phyloP scores from a whole-genome alignment of 768 basidiomycete species.

The Clitopilus passeckerianus region DNA sequence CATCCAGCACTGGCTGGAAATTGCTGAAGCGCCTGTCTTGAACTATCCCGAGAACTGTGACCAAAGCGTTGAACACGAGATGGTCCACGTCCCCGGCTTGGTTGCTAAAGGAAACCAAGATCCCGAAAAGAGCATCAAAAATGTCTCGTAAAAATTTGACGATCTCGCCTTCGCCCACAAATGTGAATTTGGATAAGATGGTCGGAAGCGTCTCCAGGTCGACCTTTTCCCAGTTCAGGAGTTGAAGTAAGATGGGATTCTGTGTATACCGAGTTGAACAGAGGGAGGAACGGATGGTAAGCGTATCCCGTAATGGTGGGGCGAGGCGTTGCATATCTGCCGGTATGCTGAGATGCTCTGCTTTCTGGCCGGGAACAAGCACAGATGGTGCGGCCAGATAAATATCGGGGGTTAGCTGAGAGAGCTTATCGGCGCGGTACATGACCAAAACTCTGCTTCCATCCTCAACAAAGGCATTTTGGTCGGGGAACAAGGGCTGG shows the following conservation, averaged over 20 bases:
- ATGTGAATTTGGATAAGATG: slow-evolving; percentile 80
- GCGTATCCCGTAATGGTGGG: slow-evolving; percentile 68
- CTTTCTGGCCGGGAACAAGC: slow-evolving; percentile 47
- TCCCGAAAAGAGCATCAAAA: slow-evolving; percentile 90
- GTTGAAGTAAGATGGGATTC: slow-evolving; percentile 74
- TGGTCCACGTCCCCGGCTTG: slow-evolving; percentile 76
- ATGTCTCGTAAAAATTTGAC: slow-evolving; percentile 89
- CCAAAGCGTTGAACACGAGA: slow-evolving; percentile 85
- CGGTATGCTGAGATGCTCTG: slow-evolving; percentile 54
- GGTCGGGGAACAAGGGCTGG: slow-evolving; percentile 78
- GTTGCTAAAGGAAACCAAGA: slow-evolving; percentile 73
- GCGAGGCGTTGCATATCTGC: slow-evolving; percentile 61
- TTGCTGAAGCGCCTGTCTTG: slow-evolving; percentile 94
- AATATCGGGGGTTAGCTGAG: slow-evolving; percentile 54
- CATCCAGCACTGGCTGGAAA: slow-evolving; percentile 89
- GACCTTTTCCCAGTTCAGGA: slow-evolving; percentile 79
- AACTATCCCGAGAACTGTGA: slow-evolving; percentile 87
- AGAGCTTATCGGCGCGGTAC: slow-evolving; percentile 75
- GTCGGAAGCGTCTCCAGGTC: slow-evolving; percentile 64
- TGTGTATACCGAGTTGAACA: slow-evolving; percentile 93
- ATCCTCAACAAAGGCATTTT: slow-evolving; percentile 79
- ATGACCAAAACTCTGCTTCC: slow-evolving; percentile 83
- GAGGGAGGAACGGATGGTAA: slow-evolving; percentile 82
- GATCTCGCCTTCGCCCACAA: slow-evolving; percentile 92
- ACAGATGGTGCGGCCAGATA: slow-evolving; percentile 73